These are phyloP conservation scores for Acanthamoeba castellanii DNA, from an alignment of 208 protist genomes.

Conservation along the genomic window DNA sequence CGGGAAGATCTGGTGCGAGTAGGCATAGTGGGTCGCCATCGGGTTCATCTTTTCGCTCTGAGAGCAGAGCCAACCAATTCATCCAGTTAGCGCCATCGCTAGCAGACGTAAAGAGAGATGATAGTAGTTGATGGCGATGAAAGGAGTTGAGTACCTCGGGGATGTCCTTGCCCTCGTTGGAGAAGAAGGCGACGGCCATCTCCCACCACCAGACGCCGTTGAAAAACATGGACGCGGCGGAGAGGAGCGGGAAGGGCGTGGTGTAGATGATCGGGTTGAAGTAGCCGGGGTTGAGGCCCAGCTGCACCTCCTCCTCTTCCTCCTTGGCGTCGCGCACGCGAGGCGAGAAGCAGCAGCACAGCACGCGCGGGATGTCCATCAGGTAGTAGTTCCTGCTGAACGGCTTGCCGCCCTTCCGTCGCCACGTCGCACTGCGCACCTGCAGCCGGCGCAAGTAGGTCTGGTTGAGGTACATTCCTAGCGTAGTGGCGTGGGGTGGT, in stretches of 20 bases:
- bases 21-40: slow-evolving; percentile 68
- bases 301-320: slow-evolving; percentile 57
- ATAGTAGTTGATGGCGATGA: neutral
- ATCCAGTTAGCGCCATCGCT: too few species aligned
- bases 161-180: neutral
- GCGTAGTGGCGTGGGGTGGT: neutral
- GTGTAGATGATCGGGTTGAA: slow-evolving; percentile 67
- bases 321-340: slow-evolving; percentile 44
- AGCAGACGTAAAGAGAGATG: neutral
- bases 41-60: neutral
- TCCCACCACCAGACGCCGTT: slow-evolving; percentile 72
- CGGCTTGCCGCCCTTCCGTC: slow-evolving; percentile 57
- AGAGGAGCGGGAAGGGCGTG: slow-evolving; percentile 32
- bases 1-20: slow-evolving; percentile 48
- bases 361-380: slow-evolving; percentile 48
- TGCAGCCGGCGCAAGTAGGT: slow-evolving; percentile 6
- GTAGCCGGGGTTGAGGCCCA: slow-evolving; percentile 66
- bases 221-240: slow-evolving; percentile 58
- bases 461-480: slow-evolving; percentile 46
- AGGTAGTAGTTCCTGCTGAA: slow-evolving; percentile 58
- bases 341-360: slow-evolving; percentile 49
- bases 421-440: slow-evolving; percentile 8
- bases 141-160: neutral
- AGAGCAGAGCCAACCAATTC: neutral
- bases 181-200: slow-evolving; percentile 61